Evolutionary conservation across 306 rosid genomes (phyloP).

Genomic region (Erythrophleum fordii): DNA sequence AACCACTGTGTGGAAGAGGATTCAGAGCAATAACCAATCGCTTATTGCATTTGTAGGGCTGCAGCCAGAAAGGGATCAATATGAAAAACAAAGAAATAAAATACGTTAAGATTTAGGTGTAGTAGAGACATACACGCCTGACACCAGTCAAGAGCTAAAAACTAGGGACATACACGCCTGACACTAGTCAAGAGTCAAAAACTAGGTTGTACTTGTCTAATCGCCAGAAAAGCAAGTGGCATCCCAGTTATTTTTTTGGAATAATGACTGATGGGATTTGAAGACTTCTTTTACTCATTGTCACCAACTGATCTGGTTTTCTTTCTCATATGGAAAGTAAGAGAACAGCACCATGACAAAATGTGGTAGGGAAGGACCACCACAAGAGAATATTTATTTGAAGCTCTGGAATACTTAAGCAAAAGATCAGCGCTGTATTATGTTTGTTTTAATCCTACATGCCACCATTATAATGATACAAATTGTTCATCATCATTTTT

Average conservation of each 20-base stretch:
- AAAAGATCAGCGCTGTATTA: neutral
- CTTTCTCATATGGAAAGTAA: neutral
- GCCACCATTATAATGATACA: neutral
- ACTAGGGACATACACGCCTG: neutral
- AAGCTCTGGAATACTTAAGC: neutral
- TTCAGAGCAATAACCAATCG: constrained; percentile 49
- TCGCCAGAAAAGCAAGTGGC: constrained; percentile 3
- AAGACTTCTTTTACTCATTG: neutral
- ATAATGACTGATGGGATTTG: neutral
- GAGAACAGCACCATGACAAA: neutral
- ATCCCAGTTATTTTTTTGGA: constrained; percentile 1
- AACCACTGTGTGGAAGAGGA: constrained; percentile 45
- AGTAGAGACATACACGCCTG: neutral
- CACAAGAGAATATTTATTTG: neutral
- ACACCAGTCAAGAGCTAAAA: neutral
- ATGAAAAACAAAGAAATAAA: neutral
- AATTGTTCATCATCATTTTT: neutral
- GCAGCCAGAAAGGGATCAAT: constrained; percentile 28
- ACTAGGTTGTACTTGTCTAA: neutral
- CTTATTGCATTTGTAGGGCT: constrained; percentile 55
- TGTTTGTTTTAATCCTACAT: neutral
- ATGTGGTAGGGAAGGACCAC: neutral
- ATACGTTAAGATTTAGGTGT: constrained; percentile 1
- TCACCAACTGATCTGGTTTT: neutral
- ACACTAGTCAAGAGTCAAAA: neutral